Evolutionary conservation across 306 rosid genomes (phyloP), one percentile per base, ranked within the genome.

Genomic region (Ziziphus jujuba): DNA sequence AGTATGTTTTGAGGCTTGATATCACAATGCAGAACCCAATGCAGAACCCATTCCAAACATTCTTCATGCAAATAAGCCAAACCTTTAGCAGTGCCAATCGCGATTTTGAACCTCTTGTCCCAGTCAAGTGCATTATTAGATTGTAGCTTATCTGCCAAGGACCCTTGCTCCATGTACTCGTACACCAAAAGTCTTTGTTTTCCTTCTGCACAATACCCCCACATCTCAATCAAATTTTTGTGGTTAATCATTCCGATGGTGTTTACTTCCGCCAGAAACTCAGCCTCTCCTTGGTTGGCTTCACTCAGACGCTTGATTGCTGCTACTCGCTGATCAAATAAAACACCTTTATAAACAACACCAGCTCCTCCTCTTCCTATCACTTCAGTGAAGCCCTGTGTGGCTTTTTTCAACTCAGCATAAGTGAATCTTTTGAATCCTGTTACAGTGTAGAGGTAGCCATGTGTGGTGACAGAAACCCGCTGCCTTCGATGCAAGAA

Each of bases 1-100:
- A 86, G 87, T 61, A 89, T 80, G 65, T 89, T 89, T 4, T 89
- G 84, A 52, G 92, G 92, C 78, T 86, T n/a, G n/a, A n/a, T n/a
- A n/a, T 89, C 34, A 84, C 87, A 38, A 86, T 88, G n/a, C 90
- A 89, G 13, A n/a, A n/a, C n/a, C n/a, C n/a, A n/a, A n/a, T 84
- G 96, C 7, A 89, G 28, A 53, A 87, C 76, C 88, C 95, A 87
- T 56, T 84, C 89, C 71, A 84, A 76, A 63, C 95, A 87, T 45
- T 82, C 88, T 2, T 87, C 90, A 13, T 84, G 93, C 5, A 87
- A 34, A 76, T 87, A 87, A 61, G 84, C 78, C 5, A 87, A 45
- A 10, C 86, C 88, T 66, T 21, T 87, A 2, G 87, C 86, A 0
- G 80, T 84, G 1, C 90, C 86, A 4, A 80, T 12, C 3, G 90